Evolutionary conservation across 1,284 basidiomycete species (phyloP).

Genomic region (Apiotrichum mycotoxinovorans): DNA sequence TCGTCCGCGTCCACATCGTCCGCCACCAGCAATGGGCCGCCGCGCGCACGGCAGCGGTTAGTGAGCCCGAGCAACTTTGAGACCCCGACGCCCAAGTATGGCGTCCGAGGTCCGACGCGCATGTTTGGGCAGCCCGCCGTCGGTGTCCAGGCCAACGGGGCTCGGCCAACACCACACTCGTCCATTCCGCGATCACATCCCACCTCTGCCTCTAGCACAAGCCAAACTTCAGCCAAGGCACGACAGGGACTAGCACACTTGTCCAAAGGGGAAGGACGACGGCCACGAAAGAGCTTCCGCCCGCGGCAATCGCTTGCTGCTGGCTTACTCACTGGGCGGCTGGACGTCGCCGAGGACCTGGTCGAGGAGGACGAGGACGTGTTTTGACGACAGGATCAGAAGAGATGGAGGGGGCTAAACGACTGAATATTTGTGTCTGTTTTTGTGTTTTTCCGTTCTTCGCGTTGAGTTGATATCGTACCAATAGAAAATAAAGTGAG

Average conservation of each 20-base stretch:
- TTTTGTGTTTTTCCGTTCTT: not conserved
- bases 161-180: not conserved
- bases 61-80: slow-evolving; percentile 2
- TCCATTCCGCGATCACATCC: not conserved
- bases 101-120: not conserved
- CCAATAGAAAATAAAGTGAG: not conserved
- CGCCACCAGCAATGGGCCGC: not conserved
- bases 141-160: slow-evolving; percentile 6
- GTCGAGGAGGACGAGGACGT: slow-evolving; percentile 24
- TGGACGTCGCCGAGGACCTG: not conserved
- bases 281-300: slow-evolving; percentile 58
- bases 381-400: slow-evolving; percentile 11
- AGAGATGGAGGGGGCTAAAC: not conserved
- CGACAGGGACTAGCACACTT: slow-evolving; percentile 50
- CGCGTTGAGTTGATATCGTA: no score
- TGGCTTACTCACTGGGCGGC: slow-evolving; percentile 10
- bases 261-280: slow-evolving; percentile 59
- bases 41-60: slow-evolving; percentile 5
- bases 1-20: slow-evolving; percentile 10
- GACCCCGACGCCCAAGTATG: not conserved
- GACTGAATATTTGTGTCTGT: not conserved
- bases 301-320: slow-evolving; percentile 27
- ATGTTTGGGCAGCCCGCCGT: slow-evolving; percentile 12
- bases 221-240: no score
- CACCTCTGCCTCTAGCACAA: no score